phyloP scores from a whole-genome alignment of 345 rosid species.

The Ceriops decandra region DNA sequence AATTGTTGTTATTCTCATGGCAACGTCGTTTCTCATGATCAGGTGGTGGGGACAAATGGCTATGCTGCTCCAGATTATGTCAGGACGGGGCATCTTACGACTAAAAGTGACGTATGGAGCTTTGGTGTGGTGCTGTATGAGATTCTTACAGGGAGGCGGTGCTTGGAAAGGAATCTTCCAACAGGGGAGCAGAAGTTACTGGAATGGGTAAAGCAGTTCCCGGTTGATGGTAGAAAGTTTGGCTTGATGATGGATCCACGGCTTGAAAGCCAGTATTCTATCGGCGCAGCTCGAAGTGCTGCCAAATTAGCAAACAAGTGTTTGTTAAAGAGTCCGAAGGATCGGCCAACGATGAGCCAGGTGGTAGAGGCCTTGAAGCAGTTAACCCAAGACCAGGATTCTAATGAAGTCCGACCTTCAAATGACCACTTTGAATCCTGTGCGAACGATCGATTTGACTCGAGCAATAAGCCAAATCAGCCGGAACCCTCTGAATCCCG shows the following conservation, averaged over 20 bases:
- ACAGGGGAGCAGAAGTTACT: conserved; percentile 54
- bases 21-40: conserved; percentile 7
- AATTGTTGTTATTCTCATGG: too few relatives aligned
- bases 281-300: conserved; percentile 47
- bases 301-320: conserved; percentile 74
- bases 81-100: conserved; percentile 72
- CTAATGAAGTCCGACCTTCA: conserved; percentile 17
- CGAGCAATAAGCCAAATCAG: conserved; percentile 13
- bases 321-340: conserved; percentile 53
- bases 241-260: conserved; percentile 59
- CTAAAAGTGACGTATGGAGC: conserved; percentile 82
- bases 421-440: conserved; percentile 14
- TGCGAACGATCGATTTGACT: conserved; percentile 19
- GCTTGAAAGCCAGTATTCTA: conserved; percentile 52
- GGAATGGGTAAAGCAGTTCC: conserved; percentile 74
- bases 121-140: conserved; percentile 85
- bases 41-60: conserved; percentile 85
- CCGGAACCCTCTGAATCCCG: conserved; percentile 39
- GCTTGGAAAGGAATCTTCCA: conserved; percentile 67
- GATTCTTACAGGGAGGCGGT: conserved; percentile 73
- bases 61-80: conserved; percentile 95
- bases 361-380: conserved; percentile 58
- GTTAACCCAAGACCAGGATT: conserved; percentile 42
- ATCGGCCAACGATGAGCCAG: conserved; percentile 63
- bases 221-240: conserved; percentile 58